Evolutionary conservation across 2,329 filamentous ascomycete genomes (phyloP), one percentile per base, ranked within the genome.

Genomic region (Emergomyces orientalis): DNA sequence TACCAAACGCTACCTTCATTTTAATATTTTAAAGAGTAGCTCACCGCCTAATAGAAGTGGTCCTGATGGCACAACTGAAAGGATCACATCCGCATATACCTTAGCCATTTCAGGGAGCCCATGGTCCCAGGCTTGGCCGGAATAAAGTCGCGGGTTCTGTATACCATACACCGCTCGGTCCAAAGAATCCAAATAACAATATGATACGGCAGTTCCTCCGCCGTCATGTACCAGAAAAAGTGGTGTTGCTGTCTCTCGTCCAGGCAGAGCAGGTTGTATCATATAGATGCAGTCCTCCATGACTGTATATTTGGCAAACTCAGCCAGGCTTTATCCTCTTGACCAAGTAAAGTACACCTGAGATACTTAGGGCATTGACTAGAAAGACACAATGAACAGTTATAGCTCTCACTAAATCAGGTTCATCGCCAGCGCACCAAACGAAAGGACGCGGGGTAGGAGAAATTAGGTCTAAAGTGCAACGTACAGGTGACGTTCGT

Each of bases 211-310:
- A 1, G 84, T 86, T 69, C 84, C 84, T 66, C 84, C 83, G 66
- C 84, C 84, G 65, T 86, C 84, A 72, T 86, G 84, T 47, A 86
- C 74, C 52, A 86, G 77, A 63, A 86, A 74, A 56, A 84, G 73
- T 1, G 84, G 83, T n/a, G 75, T 27, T 45, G 52, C 58, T 13
- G 56, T 45, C 51, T 64, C 61, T 7, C 41, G 56, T 3, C 61
- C 59, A 17, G 57, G 39, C 1, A 64, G 64, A 2, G 63, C 63
- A n/a, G 58, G 25, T 47, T 67, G 65, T 22, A 67, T 63, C 43
- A 66, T 45, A 27, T 57, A 56, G 22, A 67, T 59, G 37, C 56
- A 66, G 17, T 66, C 59, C 9, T 67, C 63, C 56, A 64, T 61
- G 45, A 37, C n/a, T 57, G n/a, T 22, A 13, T n/a, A 11, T n/a